phyloP scores from a whole-genome alignment of 202 grass and related monocot genomes.

The Alloteropsis angusta region DNA sequence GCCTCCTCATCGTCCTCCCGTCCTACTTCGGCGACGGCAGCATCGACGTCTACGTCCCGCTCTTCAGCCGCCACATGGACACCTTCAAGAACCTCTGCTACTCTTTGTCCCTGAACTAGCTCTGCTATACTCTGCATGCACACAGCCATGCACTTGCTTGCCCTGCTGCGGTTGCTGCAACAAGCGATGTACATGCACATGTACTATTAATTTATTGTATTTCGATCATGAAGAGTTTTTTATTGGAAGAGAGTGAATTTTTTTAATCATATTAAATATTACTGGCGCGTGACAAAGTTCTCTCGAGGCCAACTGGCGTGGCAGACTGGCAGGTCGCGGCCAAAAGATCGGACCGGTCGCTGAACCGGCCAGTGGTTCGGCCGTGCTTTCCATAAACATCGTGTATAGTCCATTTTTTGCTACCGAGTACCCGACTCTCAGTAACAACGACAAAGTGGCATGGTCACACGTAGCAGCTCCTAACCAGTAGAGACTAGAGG shows the following conservation, averaged over 20 bases:
- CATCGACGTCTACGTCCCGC: not conserved
- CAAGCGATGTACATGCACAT: not conserved
- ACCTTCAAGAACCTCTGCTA: not conserved
- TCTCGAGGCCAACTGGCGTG: not conserved
- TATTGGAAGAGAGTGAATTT: not conserved
- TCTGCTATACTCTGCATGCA: not conserved
- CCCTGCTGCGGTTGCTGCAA: not conserved
- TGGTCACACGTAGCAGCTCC: too few species aligned
- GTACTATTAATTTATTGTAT: not conserved
- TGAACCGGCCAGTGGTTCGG: too few species aligned
- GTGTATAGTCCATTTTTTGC: too few species aligned
- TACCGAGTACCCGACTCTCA: too few species aligned
- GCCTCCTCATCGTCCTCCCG: not conserved
- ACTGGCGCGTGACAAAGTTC: not conserved
- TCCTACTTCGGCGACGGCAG: not conserved
- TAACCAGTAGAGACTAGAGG: too few species aligned
- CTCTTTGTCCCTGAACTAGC: not conserved
- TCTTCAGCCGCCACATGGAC: not conserved
- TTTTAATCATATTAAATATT: not conserved
- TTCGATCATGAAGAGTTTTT: not conserved
- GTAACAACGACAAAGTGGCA: too few species aligned
- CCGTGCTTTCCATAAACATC: too few species aligned
- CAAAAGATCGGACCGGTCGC: too few species aligned
- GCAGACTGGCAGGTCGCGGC: too few species aligned
- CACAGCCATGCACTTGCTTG: not conserved